Conservation (phyloP, 768 basidiomycete species). For the Pisolithus albus region DNA sequence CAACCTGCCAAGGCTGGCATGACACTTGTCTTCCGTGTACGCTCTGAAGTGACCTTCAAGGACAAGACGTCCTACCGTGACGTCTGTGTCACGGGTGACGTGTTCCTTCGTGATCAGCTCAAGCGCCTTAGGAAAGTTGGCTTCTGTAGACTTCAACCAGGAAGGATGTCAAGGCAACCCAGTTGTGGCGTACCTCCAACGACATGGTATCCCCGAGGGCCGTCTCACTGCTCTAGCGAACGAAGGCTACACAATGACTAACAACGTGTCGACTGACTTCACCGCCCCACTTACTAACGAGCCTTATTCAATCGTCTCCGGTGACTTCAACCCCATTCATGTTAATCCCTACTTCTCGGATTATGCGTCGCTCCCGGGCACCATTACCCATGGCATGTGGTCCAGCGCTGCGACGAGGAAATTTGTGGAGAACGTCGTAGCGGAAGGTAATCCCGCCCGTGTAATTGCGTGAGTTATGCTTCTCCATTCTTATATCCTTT, state of each 20-base stretch:
- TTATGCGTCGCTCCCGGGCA: conserved; percentile 86
- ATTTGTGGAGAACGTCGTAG: conserved; percentile 89
- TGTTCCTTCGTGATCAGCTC: conserved; percentile 83
- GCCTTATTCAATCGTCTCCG: conserved; percentile 91
- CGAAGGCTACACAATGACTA: conserved; percentile 82
- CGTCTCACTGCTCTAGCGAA: conserved; percentile 70
- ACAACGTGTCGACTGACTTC: conserved; percentile 57
- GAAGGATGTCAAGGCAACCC: conserved; percentile 91
- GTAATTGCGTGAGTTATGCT: conserved; percentile 65
- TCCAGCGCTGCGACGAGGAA: conserved; percentile 90
- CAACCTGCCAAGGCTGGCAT: conserved; percentile 74
- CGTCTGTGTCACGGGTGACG: conserved; percentile 75
- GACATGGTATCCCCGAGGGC: conserved; percentile 79
- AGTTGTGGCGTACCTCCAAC: conserved; percentile 86
- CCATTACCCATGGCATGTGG: conserved; percentile 98
- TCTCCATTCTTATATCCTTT: neutral
- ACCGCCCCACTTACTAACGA: conserved; percentile 87
- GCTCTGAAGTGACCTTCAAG: conserved; percentile 85
- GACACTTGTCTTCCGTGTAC: conserved; percentile 82
- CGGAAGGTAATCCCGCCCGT: conserved; percentile 86
- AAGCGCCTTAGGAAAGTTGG: conserved; percentile 87
- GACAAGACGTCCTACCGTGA: conserved; percentile 80
- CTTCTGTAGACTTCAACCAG: conserved; percentile 76
- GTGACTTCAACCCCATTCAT: conserved; percentile 99
- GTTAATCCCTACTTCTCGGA: conserved; percentile 98